phyloP scores from a whole-genome alignment of 345 rosid species.

The Gossypium australe region DNA sequence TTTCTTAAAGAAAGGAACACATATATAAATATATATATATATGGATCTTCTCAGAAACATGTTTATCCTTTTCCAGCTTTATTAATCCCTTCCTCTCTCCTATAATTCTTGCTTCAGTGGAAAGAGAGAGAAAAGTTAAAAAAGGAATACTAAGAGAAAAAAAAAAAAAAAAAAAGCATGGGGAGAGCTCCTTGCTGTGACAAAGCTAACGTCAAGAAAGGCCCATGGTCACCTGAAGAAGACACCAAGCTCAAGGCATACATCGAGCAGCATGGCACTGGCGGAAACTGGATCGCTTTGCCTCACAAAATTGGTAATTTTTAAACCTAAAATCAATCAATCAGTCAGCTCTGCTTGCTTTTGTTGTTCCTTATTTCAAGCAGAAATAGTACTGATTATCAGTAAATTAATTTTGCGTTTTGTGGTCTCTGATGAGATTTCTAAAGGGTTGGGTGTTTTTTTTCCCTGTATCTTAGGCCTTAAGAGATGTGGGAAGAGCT shows the following conservation, averaged over 20 bases:
- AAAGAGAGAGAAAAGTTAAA: constrained; percentile 9
- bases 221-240: constrained; percentile 92
- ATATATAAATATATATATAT: neutral
- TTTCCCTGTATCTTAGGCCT: constrained; percentile 31
- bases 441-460: neutral
- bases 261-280: constrained; percentile 62
- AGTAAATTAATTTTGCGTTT: neutral
- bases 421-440: neutral
- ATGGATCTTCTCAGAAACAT: constrained; percentile 21
- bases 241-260: constrained; percentile 67
- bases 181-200: constrained; percentile 94
- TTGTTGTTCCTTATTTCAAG: neutral
- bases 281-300: constrained; percentile 80
- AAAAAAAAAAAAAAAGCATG: constrained; percentile 31
- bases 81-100: constrained; percentile 21
- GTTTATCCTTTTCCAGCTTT: constrained; percentile 17
- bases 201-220: constrained; percentile 77
- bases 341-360: neutral
- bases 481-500: constrained; percentile 67
- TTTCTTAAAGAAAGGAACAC: constrained; percentile 10
- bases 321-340: neutral
- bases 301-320: constrained; percentile 65
- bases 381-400: neutral
- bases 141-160: neutral
- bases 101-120: constrained; percentile 20